Conservation (phyloP, 2,329 filamentous ascomycete genomes). For the Neurospora sp. region DNA sequence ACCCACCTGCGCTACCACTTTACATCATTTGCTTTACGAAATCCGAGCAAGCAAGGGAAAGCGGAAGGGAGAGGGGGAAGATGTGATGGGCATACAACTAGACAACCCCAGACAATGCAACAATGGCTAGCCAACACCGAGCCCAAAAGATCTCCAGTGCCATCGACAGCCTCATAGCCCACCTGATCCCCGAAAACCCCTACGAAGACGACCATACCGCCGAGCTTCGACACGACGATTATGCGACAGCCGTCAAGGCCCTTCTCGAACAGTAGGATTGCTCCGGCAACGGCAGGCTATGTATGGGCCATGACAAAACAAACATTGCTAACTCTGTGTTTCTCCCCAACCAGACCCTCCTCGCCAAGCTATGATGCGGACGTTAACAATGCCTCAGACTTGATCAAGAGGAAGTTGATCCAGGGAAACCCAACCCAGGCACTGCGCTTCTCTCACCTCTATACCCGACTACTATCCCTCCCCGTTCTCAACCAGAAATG, state of each 20-base stretch:
- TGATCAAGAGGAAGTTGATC: constrained; percentile 83
- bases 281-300: background rate
- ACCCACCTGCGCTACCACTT: background rate
- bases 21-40: background rate
- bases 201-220: constrained; percentile 57
- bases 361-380: constrained; percentile 53
- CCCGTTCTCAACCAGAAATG: constrained; percentile 93
- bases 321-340: background rate
- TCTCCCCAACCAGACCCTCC: constrained; percentile 27
- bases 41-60: background rate
- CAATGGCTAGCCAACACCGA: constrained; percentile 43
- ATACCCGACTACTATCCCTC: constrained; percentile 78
- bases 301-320: background rate
- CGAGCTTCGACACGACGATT: constrained; percentile 58
- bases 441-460: constrained; percentile 79
- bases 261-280: constrained; percentile 40
- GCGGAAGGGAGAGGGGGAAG: background rate
- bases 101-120: constrained; percentile 30
- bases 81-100: background rate
- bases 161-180: constrained; percentile 67
- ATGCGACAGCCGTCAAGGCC: constrained; percentile 40
- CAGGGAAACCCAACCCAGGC: constrained; percentile 70
- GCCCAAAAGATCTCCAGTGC: constrained; percentile 64
- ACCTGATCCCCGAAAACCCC: constrained; percentile 57
- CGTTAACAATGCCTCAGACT: constrained; percentile 83